These are phyloP conservation scores for Mycena latifolia DNA, from an alignment of 768 basidiomycete genomes.

Conservation along the genomic window DNA sequence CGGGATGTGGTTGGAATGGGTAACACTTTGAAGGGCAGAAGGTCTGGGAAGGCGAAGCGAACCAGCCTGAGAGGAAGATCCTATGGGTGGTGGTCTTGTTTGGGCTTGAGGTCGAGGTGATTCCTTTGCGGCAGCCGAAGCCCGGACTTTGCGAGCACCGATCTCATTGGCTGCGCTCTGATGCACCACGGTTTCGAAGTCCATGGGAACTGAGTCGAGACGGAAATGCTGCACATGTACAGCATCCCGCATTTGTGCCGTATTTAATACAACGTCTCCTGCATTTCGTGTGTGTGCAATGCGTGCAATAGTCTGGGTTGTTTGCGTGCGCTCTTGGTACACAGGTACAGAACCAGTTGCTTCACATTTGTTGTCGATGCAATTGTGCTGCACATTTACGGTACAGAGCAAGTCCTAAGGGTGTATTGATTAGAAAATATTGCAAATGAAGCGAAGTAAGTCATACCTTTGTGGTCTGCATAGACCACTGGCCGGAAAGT, in stretches of 20 bases:
- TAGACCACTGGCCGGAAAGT: not conserved
- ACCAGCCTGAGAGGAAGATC: no score
- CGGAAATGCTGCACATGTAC: constrained; percentile 36
- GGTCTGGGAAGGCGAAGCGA: no score
- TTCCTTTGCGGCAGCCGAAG: not conserved
- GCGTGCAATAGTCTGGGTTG: not conserved
- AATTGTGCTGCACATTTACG: constrained; percentile 44
- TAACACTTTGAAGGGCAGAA: no score
- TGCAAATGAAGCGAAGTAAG: no score
- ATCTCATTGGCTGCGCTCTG: constrained; percentile 11
- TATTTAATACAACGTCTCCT: constrained; percentile 38
- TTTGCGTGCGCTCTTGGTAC: constrained; percentile 35
- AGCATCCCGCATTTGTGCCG: constrained; percentile 43
- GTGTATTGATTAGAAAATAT: no score
- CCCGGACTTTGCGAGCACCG: no score
- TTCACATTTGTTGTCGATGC: constrained; percentile 34
- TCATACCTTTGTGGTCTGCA: no score
- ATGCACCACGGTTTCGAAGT: not conserved
- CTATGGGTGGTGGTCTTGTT: no score
- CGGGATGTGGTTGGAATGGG: no score
- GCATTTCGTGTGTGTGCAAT: constrained; percentile 8
- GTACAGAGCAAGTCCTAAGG: constrained; percentile 42
- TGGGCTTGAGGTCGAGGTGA: no score
- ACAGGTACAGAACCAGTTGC: constrained; percentile 21
- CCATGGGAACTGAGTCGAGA: not conserved